Evolutionary conservation across 2,329 filamentous ascomycete species (phyloP), one percentile per base, ranked within the genome.

Genomic region (Colletotrichum sublineola): DNA sequence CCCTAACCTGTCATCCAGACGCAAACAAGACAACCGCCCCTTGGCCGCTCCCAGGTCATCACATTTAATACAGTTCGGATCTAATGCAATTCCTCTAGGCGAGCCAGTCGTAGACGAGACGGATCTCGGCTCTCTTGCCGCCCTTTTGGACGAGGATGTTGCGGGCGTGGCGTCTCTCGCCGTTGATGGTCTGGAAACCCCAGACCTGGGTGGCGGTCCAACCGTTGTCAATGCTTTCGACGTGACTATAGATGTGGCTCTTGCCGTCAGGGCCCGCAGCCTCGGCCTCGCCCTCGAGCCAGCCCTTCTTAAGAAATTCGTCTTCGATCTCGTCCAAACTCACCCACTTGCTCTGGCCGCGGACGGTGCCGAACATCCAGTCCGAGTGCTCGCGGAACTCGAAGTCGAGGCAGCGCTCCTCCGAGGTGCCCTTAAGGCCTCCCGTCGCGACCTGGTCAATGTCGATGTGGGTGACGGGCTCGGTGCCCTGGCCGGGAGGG

Each of bases 321-420:
- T 91, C 89, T n/a, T 84, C 80, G 48, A 90, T 80, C 24, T 87
- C 85, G 24, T 82, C 84, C 29, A 82, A 78, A 14, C 77, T 79
- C 71, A 89, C 75, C 79, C 87, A 90, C 57, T 84, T 82, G 55
- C 87, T 89, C 73, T 86, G 86, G 69, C 92, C 93, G 63, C 85
- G 84, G 74, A 96, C 87, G 67, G 83, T 84, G 71, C 95, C 95
- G 80, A 97, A 97, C 75, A 97, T 88, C 86, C 91, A 91, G 85
- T 97, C 94, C 33, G 84, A 84, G 84, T 95, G 93, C 74, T 89
- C 87, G 76, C 92, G 91, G 76, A 76, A 81, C 66, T 76, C 76
- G 79, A 81, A 78, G 83, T 90, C 88, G 64, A 88, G 77, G 78
- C 84, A 87, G 71, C 89, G 88, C 75, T 81, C 80, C 85, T 90